Evolutionary conservation across 768 basidiomycete genomes (phyloP), one percentile per base, ranked within the genome.

Genomic region (Tricholoma matsutake): DNA sequence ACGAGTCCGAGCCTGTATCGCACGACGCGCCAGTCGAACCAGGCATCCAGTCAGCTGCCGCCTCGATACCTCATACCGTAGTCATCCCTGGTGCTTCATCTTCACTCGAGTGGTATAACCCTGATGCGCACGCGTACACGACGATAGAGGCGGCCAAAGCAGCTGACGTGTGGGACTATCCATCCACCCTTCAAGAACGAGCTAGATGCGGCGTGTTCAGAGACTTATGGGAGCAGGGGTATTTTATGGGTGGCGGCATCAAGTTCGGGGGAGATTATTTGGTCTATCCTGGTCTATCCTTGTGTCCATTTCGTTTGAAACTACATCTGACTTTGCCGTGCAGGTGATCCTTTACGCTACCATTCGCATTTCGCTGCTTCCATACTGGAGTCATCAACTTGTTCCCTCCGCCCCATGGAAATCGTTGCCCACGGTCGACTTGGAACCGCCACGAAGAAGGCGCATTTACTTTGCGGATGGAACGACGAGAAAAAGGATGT

Each of bases 371-470:
- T 98, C 71, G 87, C 88, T 20, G 91, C 91, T 20, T 87, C 91
- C 5, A 91, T 97, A 11, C 73, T 93, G 31, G 82, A 89, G 11
- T 85, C 89, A 6, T 84, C 84, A 2, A 64, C 72, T 52, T 69
- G 85, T 11, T 64, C 79, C 1, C 79, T 99, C 55, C 79, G 82
- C 53, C 95, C 97, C 4, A 92, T 96, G 86, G 94, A 98, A 72
- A 84, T 99, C 51, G 91, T 99, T 22, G 96, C 96, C 0, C 95
- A 95, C 71, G 97, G 97, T 16, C 83, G 97, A 34, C 75, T 99
- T 34, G 97, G 96, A 1, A 99, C 97, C 3, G 97, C 92, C 10
- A 98, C 97, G 8, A 98, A 98, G 74, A 99, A 99, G 75, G 86
- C 94, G 0, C 96, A 98, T 72, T 75, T 98, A 31, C 75, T 98